These are phyloP conservation scores for Penicillium odoratum DNA, from an alignment of 495 filamentous ascomycete species.

Conservation along the genomic window DNA sequence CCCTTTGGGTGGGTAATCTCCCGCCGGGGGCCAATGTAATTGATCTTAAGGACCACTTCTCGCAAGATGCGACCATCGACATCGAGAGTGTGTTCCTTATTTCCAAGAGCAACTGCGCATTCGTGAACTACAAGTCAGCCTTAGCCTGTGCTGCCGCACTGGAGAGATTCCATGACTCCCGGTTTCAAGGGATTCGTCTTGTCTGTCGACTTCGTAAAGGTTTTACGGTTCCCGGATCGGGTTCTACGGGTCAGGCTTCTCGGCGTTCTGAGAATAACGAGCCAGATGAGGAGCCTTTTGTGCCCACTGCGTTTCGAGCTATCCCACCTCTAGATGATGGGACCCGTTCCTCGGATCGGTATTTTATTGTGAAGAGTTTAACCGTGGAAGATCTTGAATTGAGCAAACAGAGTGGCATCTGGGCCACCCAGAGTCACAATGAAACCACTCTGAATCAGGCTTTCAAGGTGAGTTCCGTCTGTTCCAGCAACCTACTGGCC, in stretches of 20 bases:
- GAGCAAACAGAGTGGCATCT: conserved; percentile 83
- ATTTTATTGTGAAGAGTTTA: conserved; percentile 92
- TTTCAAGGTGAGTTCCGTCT: conserved; percentile 64
- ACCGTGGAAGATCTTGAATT: conserved; percentile 92
- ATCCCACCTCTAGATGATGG: neutral
- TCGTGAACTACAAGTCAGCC: conserved; percentile 93
- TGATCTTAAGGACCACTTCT: conserved; percentile 88
- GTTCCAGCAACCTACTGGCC: conserved; percentile 3
- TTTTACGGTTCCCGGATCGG: conserved; percentile 36
- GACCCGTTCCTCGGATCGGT: conserved; percentile 59
- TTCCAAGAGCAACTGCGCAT: conserved; percentile 96
- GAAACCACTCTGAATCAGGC: conserved; percentile 81
- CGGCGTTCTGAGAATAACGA: conserved; percentile 6
- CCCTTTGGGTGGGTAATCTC: conserved; percentile 95
- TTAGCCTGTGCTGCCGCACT: conserved; percentile 73
- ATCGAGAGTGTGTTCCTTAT: conserved; percentile 93
- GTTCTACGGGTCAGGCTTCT: conserved; percentile 8
- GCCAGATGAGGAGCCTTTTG: conserved; percentile 24
- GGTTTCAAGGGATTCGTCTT: conserved; percentile 83
- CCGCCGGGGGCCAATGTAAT: conserved; percentile 77
- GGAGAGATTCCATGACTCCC: conserved; percentile 84
- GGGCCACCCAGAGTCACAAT: conserved; percentile 96
- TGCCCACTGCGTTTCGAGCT: conserved; percentile 6
- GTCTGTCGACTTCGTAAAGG: conserved; percentile 83
- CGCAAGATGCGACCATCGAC: conserved; percentile 70